phyloP scores from a whole-genome alignment of 306 rosid genomes.

The Castanea crenata region DNA sequence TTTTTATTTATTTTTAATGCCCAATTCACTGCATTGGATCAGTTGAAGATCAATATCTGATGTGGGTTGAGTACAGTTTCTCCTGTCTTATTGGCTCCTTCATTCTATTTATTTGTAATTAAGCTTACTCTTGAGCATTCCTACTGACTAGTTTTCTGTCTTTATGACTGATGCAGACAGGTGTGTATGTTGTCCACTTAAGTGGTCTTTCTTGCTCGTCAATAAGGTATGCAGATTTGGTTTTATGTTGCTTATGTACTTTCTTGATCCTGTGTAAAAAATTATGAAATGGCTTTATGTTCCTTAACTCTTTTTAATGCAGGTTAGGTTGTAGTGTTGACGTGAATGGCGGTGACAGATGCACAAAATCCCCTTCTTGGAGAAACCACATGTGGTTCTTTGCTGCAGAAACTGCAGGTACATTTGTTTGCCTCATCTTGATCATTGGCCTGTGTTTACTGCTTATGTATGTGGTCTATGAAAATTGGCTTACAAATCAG shows the following conservation, averaged over 20 bases:
- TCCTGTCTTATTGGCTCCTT: not conserved
- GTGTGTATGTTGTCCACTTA: constrained; percentile 12
- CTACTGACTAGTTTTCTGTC: not conserved
- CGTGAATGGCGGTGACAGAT: constrained; percentile 76
- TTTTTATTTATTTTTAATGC: not conserved
- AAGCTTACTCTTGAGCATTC: not conserved
- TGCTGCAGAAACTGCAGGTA: constrained; percentile 90
- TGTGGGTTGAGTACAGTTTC: not conserved
- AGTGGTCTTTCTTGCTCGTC: not conserved
- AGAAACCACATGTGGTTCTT: constrained; percentile 80
- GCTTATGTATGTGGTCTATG: not conserved
- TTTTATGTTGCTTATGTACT: not conserved
- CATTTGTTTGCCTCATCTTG: constrained; percentile 11
- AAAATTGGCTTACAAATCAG: constrained; percentile 2
- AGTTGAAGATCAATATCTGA: not conserved
- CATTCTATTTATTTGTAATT: not conserved
- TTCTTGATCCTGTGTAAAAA: not conserved
- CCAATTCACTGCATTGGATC: not conserved
- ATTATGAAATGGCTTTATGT: constrained; percentile 2
- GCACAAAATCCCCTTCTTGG: constrained; percentile 68
- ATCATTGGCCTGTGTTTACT: not conserved
- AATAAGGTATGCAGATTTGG: constrained; percentile 13
- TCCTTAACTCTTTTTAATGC: constrained; percentile 25
- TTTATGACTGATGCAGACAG: not conserved
- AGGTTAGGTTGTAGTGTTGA: constrained; percentile 39